A percentile compares a stretch with the other conserved stretches of the same genome.
Evolutionary conservation across 805 yeast species (phyloP).

Genomic region (Candida sphagnicola): DNA sequence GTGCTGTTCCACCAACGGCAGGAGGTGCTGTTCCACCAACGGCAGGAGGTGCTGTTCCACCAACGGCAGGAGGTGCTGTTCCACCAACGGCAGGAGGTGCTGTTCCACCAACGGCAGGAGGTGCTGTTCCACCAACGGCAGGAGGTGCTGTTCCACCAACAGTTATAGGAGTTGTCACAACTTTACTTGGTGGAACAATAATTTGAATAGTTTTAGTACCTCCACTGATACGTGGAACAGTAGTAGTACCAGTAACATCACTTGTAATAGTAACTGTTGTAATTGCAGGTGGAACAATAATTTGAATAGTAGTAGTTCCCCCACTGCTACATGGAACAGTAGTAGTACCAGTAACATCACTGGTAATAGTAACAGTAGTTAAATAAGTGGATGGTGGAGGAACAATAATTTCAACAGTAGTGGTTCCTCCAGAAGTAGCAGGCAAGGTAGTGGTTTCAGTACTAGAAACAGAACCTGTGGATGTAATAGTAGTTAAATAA

Average conservation of each 20-base stretch:
- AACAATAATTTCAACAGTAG: constrained; percentile 8
- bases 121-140: no score
- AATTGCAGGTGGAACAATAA: constrained; percentile 9
- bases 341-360: constrained; percentile 2
- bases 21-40: no score
- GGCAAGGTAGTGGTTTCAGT: constrained; percentile 9
- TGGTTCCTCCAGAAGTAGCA: constrained; percentile 8
- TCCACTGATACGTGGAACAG: constrained; percentile 5
- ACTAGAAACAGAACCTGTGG: constrained; percentile 4
- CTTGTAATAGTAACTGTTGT: constrained; percentile 7
- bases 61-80: no score
- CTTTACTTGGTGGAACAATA: constrained; percentile 11
- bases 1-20: no score
- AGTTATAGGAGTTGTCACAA: no score
- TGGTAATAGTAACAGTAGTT: constrained; percentile 1
- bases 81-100: no score
- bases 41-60: no score
- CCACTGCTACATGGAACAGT: constrained; percentile 10
- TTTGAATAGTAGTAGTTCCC: constrained; percentile 11
- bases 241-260: constrained; percentile 4
- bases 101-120: no score
- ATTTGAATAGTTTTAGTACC: constrained; percentile 10
- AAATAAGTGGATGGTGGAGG: constrained; percentile 8
- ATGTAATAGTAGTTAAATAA: constrained; percentile 7
- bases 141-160: no score